Base-by-base conservation (phyloP, 768 basidiomycete species). In the Naganishia kalamii region DNA sequence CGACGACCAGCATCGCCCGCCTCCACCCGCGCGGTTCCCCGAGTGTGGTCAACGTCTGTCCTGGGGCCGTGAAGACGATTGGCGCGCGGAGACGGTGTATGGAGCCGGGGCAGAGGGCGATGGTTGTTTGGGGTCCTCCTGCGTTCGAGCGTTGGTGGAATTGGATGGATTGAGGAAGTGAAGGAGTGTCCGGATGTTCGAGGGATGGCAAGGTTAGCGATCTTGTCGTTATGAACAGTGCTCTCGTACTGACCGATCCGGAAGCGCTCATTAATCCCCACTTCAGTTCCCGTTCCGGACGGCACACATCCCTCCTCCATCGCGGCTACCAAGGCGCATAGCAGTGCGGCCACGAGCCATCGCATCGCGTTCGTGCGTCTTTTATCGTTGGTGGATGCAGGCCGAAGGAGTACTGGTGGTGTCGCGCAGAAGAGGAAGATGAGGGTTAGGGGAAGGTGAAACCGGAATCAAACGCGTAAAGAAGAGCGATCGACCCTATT, bases 51-150 rank as follows among this genome's bases (percentile, higher is more conserved):
- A 79, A 46, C 1, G 70, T 74, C 68, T 79, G 78, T 23, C 71
- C 65, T 13, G 69, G 68, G 3, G 75, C 69, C 0, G 78, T 78
- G 61, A 79, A 72, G 17, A 70, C 48, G 52, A 79, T 75, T 1
- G 76, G 70, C 17, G 54, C 52, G 21, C 74, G 73, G 10, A 79
- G 64, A 21, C 72, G 67, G 62, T 78, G 77, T 0, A 76, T 69
- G 2, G 78, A 76, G n/a, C 73, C 72, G 1, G 69, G 69, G 67
- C 78, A 79, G 10, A 79, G 69, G 2, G 68, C 59, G n/a, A 79
- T 77, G 11, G 68, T 67, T 6, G 74, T 72, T 8, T 70, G 68
- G 30, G 66, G 52, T 1, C 78, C 78, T 12, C 77, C 77, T 76
- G 35, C 4, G 32, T 10, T 46, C n/a, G 3, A 25, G 25, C 15